Conservation (phyloP, 2,329 filamentous ascomycete species). For the Penicillium paneum region DNA sequence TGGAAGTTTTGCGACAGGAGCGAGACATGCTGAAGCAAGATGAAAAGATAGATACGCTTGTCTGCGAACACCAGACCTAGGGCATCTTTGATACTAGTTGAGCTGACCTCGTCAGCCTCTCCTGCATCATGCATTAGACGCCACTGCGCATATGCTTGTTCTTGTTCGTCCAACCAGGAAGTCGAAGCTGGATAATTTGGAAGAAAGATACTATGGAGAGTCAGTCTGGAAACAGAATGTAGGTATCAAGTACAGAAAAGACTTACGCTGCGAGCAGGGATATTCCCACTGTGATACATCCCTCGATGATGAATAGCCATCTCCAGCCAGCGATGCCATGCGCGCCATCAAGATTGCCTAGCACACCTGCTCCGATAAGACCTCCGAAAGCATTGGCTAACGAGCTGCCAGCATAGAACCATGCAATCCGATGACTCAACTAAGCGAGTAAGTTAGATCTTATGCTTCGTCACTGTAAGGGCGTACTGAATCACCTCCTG, state of each 20-base stretch:
- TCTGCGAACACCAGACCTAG: conserved; percentile 39
- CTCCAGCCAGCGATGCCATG: conserved; percentile 45
- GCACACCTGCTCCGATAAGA: conserved; percentile 50
- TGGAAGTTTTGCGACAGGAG: conserved; percentile 57
- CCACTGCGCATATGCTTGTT: conserved; percentile 54
- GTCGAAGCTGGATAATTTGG: conserved; percentile 55
- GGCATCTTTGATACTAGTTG: conserved; percentile 45
- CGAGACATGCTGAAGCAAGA: conserved; percentile 48
- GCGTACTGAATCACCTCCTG: conserved; percentile 46
- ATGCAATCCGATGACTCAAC: conserved; percentile 47
- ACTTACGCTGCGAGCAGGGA: conserved; percentile 38
- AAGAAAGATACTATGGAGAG: conserved; percentile 30
- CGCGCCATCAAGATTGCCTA: conserved; percentile 31
- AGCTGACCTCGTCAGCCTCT: conserved; percentile 42
- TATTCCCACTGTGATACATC: conserved; percentile 40
- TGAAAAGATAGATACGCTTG: conserved; percentile 40
- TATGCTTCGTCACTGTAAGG: conserved; percentile 43
- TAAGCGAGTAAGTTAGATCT: conserved; percentile 35
- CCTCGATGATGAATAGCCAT: conserved; percentile 60
- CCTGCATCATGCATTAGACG: conserved; percentile 51
- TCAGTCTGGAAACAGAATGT: background rate
- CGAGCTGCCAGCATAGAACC: conserved; percentile 49
- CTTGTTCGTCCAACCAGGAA: conserved; percentile 51
- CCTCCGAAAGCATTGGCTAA: conserved; percentile 54
- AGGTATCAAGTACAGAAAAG: background rate